phyloP scores from a whole-genome alignment of 768 basidiomycete species.

The Favolaschia claudopus region DNA sequence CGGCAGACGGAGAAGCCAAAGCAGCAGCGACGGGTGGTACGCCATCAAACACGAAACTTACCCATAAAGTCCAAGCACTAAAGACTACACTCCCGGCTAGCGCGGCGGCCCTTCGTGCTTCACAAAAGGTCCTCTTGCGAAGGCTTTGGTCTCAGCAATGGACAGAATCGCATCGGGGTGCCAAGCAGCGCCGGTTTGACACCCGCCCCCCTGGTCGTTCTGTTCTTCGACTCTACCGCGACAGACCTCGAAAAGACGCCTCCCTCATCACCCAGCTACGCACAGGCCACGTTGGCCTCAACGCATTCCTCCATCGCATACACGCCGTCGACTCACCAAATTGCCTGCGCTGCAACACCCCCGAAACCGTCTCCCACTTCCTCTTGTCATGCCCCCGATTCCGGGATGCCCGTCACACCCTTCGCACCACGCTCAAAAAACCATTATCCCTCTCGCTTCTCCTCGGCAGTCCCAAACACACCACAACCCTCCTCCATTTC shows the following conservation, averaged over 20 bases:
- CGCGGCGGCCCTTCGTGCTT: constrained; percentile 2
- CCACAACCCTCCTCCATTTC: too few relatives aligned
- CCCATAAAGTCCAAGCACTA: neutral
- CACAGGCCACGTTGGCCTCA: constrained; percentile 27
- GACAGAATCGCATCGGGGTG: neutral
- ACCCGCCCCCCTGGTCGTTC: neutral
- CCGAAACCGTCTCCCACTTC: too few relatives aligned
- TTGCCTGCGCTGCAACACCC: constrained; percentile 7
- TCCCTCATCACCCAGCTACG: constrained; percentile 23
- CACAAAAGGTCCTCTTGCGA: neutral
- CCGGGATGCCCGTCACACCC: too few relatives aligned
- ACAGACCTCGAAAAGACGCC: constrained; percentile 10
- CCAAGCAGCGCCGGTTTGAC: neutral
- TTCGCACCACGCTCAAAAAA: too few relatives aligned
- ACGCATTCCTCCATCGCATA: constrained; percentile 27
- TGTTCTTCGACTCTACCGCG: constrained; percentile 4
- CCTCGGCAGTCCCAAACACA: too few relatives aligned
- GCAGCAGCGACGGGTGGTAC: neutral
- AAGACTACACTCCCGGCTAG: constrained; percentile 3
- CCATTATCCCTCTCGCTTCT: too few relatives aligned
- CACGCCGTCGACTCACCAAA: constrained; percentile 11
- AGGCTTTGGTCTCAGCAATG: neutral
- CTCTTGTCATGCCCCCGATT: too few relatives aligned
- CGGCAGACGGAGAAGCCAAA: constrained; percentile 3
- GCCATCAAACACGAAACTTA: neutral